A percentile compares a stretch with the other conserved stretches of the same genome.
Conservation (phyloP, 371 early-diverging fungal genomes). For the Mucor sp. region DNA sequence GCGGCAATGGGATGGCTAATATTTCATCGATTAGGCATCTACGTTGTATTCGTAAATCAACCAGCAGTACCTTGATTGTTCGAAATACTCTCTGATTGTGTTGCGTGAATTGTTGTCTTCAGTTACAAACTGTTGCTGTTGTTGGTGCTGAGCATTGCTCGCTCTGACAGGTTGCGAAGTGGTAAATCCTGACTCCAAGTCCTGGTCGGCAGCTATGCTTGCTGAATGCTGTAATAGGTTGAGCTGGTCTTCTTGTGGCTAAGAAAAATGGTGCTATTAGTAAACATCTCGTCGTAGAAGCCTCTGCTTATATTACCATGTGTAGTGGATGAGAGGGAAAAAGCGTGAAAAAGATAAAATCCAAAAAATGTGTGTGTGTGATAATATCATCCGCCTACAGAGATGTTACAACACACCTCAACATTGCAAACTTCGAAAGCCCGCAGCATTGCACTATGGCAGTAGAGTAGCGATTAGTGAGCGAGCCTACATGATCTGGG, state of each 20-base stretch:
- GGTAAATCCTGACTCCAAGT: conserved; percentile 17
- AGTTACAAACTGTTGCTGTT: neutral
- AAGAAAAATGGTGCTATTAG: neutral
- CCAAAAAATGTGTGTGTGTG: neutral
- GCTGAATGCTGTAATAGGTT: conserved; percentile 20
- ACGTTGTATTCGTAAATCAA: neutral
- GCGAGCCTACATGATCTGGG: neutral
- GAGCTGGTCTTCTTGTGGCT: conserved; percentile 18
- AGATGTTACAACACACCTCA: neutral
- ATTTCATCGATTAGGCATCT: neutral
- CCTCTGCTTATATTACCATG: neutral
- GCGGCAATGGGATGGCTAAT: conserved; percentile 89
- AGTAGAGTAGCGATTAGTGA: too few relatives aligned
- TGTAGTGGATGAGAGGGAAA: neutral
- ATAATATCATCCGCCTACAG: neutral
- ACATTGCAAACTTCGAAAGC: neutral
- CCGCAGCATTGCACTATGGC: neutral
- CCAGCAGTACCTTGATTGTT: conserved; percentile 44
- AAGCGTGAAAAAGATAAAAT: neutral
- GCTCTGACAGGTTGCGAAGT: conserved; percentile 6
- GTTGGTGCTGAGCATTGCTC: neutral
- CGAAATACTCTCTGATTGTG: conserved; percentile 44
- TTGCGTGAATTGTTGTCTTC: conserved; percentile 18
- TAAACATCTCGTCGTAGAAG: neutral
- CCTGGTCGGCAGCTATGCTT: conserved; percentile 17